Evolutionary conservation across 2,329 filamentous ascomycete species (phyloP).

Genomic region (Gnomoniopsis smithogilvyi): DNA sequence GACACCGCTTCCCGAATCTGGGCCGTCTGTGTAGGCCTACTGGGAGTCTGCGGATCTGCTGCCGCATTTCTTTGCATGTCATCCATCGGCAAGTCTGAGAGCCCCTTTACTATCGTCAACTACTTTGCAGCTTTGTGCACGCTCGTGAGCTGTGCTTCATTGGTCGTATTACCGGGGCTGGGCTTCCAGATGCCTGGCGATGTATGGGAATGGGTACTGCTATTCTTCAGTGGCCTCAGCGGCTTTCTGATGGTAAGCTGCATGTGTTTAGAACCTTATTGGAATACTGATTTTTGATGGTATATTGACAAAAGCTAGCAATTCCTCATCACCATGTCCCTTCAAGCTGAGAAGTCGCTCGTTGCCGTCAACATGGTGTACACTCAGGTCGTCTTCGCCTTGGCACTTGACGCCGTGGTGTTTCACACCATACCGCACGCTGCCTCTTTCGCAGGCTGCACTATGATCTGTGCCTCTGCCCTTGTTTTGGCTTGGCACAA

Average conservation of each 20-base stretch:
- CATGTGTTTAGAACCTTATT: background rate
- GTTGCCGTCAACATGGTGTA: constrained; percentile 12
- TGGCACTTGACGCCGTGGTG: constrained; percentile 1
- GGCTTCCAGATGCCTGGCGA: background rate
- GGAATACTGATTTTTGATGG: background rate
- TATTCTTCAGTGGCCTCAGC: constrained; percentile 7
- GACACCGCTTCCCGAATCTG: background rate
- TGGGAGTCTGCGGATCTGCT: constrained; percentile 10
- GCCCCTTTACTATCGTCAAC: constrained; percentile 6
- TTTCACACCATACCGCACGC: constrained; percentile 4
- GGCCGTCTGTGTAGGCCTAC: background rate
- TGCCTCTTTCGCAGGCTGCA: constrained; percentile 1
- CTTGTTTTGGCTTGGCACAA: constrained; percentile 6
- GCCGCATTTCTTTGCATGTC: constrained; percentile 8
- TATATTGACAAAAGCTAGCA: too few species aligned
- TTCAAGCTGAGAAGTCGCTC: constrained; percentile 4
- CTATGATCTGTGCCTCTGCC: background rate
- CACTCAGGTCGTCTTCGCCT: constrained; percentile 6
- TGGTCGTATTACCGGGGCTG: background rate
- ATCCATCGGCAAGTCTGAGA: constrained; percentile 1
- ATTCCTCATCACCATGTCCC: constrained; percentile 7
- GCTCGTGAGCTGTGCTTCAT: background rate
- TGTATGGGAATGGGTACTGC: constrained; percentile 2
- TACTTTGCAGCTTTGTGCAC: constrained; percentile 8
- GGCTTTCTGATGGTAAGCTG: constrained; percentile 7